Percentiles rank a stretch among this genome's conserved stretches.
Conservation (phyloP, 148 eudicot genomes). For the Camellia granthamiana region DNA sequence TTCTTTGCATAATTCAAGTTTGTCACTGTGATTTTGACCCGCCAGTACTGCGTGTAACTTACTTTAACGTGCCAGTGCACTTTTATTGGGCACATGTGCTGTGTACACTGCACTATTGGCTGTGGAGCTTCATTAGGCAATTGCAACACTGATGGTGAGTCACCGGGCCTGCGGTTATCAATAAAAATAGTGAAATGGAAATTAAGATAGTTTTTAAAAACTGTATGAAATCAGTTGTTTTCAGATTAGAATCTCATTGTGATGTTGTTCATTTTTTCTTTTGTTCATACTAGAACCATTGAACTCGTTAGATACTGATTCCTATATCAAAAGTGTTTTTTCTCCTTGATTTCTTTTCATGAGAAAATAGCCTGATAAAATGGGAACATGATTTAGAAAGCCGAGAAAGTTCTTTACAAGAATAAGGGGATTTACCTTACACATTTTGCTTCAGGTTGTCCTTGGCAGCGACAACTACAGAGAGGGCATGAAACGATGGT, state of each 20-base stretch:
- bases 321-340: no score
- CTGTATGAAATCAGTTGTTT: no score
- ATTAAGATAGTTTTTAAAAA: neutral
- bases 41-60: conserved; percentile 75
- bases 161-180: conserved; percentile 31
- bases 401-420: no score
- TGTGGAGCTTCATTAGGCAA: conserved; percentile 5
- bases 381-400: no score
- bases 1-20: conserved; percentile 60
- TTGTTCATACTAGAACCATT: no score
- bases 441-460: conserved; percentile 48
- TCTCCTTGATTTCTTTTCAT: no score
- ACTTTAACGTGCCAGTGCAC: conserved; percentile 86
- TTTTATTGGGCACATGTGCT: conserved; percentile 29
- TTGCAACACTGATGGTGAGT: conserved; percentile 11
- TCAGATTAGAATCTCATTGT: no score
- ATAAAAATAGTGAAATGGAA: neutral
- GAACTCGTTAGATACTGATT: no score
- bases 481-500: conserved; percentile 57
- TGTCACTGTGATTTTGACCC: conserved; percentile 68
- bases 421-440: conserved; percentile 38
- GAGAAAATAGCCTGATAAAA: no score
- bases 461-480: conserved; percentile 70
- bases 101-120: conserved; percentile 10
- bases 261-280: no score